Conservation (phyloP, 108 stramenopile genomes). For the Mediolabrus comicus region DNA sequence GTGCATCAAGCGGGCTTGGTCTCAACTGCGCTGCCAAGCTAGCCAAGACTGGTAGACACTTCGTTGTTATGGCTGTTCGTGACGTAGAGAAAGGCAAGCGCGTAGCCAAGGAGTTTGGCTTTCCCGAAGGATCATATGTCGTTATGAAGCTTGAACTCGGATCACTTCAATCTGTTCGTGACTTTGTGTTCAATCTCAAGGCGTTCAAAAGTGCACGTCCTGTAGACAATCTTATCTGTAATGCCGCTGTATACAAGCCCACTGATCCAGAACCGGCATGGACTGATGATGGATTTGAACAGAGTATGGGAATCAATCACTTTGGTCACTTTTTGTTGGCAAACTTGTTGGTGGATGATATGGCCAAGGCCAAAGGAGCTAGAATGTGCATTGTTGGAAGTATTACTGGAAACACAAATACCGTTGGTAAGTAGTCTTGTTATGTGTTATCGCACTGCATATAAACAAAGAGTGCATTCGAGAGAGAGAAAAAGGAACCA, state of each 20-base stretch:
- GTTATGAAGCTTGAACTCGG: constrained; percentile 93
- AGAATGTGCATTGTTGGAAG: constrained; percentile 90
- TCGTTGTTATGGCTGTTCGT: constrained; percentile 92
- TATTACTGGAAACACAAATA: constrained; percentile 94
- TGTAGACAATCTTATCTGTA: constrained; percentile 90
- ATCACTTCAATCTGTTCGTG: constrained; percentile 81
- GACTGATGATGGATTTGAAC: constrained; percentile 98
- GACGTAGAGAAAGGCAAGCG: constrained; percentile 88
- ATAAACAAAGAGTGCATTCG: too few relatives aligned
- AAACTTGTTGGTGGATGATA: constrained; percentile 89
- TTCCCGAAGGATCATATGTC: constrained; percentile 75
- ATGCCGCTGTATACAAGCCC: constrained; percentile 96
- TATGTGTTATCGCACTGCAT: too few relatives aligned
- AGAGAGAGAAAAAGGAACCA: too few relatives aligned
- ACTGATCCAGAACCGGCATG: constrained; percentile 85
- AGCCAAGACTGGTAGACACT: constrained; percentile 86
- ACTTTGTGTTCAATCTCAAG: constrained; percentile 94
- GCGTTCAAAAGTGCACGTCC: constrained; percentile 89
- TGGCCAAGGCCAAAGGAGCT: constrained; percentile 89
- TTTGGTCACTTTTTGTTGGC: constrained; percentile 93
- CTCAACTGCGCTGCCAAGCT: constrained; percentile 73
- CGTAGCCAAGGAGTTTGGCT: constrained; percentile 74
- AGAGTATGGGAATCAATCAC: constrained; percentile 96
- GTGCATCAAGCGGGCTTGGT: constrained; percentile 91
- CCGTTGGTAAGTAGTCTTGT: constrained; percentile 86